Evolutionary conservation across 306 rosid species (phyloP), one percentile per base, ranked within the genome.

Genomic region (Herpetospermum pedunculosum): DNA sequence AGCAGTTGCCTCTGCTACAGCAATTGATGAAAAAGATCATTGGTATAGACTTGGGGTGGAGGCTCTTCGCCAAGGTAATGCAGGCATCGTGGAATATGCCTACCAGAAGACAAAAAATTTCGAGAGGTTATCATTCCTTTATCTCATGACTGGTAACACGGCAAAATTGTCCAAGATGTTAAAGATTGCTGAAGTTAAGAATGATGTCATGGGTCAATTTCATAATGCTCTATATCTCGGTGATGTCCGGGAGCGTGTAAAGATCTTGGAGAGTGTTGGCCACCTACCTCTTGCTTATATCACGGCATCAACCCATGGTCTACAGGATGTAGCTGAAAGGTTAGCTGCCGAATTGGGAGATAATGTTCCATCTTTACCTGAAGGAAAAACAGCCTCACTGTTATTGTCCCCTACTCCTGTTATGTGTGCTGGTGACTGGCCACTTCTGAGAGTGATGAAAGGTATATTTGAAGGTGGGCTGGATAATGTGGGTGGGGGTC

Each of bases 201-300:
- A 92, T 79, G 96, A 92, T 74, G 96, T 92, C 76, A 92, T 92
- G 98, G 98, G 98, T 54, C 98, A 92, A 76, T 92, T 92, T 80
- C 98, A 92, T 81, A 92, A 92, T 79, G 96, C 98, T 49, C 62
- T 90, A 44, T 92, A 92, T 80, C 77, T 92, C 77, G 98, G 98
- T 59, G 88, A 88, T 76, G 83, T 90, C 29, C 77, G 77, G 35
- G 98, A 92, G 74, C 95, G 92, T 2, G 77, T 92, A 41, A 92
- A 90, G 87, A 90, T 92, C 75, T 88, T 92, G 88, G 98, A 92
- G 83, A 87, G 81, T 72, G 96, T 78, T 54, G 98, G 98, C 21
- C 98, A 92, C 78, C 77, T 92, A 81, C 89, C 96, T 13, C 92
- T 92, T 75, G 98, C 98, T 25, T 90, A 92, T 77, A 72, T 87